Base-by-base conservation (phyloP, 2,329 filamentous ascomycete genomes). In the Torrubiellomyces zombiae region DNA sequence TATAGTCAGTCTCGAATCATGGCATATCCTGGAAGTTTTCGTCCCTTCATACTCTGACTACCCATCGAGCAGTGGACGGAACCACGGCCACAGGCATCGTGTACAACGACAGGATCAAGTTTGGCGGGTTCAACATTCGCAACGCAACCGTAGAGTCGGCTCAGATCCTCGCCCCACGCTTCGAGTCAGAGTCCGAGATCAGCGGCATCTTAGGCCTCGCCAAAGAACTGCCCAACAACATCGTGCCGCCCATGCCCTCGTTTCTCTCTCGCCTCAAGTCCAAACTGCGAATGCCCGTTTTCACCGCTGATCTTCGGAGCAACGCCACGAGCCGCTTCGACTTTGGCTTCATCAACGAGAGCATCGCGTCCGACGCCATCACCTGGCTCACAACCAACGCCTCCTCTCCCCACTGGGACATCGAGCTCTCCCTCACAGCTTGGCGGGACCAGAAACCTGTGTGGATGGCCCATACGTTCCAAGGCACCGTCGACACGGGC, bases 401-500 rank as follows among this genome's bases (percentile, higher is more conserved):
- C 10, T 24, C 37, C 28, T 39, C 47, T 22, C 43, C 40, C 14
- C 45, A 53, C 33, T 55, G 60, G 32, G 50, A 65, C 18, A 37
- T 53, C 24, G 38, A 43, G 8, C 75, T 75, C 43, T 50, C 61
- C 21, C 43, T 62, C 15, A 68, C 42, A 6, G 35, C 43, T 2
- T 53, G 50, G 43, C 33, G 32, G 3, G 38, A 40, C 12, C 29
- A 75, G 18, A 58, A 74, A 41, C 59, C 40, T 28, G 54, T 56
- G 13, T 58, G 75, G 30, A 50, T 48, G 23, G 58, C 48, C 32
- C 63, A 52, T 21, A 37, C 38, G 11, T 58, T 61, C 36, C 49
- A 51, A 15, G 63, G 70, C 23, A 73, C 76, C 28, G 58, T 67
- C 15, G 75, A 81, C 47, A 80, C 75, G 3, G 75, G 74, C 14